Evolutionary conservation across 164 flowering plant genomes (phyloP).

Genomic region (Piper longum): DNA sequence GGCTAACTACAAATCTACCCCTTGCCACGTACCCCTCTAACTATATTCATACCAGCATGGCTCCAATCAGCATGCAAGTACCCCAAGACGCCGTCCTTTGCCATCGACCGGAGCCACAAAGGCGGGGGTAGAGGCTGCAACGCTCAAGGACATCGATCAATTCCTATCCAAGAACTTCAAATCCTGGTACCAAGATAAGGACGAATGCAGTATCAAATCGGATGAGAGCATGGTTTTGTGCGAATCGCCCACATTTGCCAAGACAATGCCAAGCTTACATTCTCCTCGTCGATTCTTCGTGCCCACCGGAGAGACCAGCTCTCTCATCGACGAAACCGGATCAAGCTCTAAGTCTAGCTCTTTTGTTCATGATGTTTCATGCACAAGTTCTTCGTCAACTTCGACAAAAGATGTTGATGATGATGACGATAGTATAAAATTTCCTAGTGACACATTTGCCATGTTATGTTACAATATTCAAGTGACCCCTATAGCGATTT

Average conservation of each 20-base stretch:
- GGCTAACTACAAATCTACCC: no score
- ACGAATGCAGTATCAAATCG: constrained; percentile 1
- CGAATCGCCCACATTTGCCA: constrained; percentile 17
- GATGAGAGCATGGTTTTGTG: constrained; percentile 1
- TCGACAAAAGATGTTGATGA: neutral
- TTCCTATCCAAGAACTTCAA: constrained; percentile 60
- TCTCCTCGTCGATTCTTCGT: constrained; percentile 39
- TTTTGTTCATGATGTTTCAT: neutral
- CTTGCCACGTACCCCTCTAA: no score
- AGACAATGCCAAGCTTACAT: constrained; percentile 21
- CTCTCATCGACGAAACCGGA: constrained; percentile 16
- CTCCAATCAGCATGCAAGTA: constrained; percentile 41
- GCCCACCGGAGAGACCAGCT: constrained; percentile 25
- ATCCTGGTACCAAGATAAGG: constrained; percentile 31
- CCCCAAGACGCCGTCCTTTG: constrained; percentile 48
- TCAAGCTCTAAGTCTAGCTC: constrained; percentile 4
- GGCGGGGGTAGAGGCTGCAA: constrained; percentile 22
- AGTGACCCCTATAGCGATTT: constrained; percentile 48
- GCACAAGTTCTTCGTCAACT: constrained; percentile 1
- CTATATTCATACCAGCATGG: constrained; percentile 23
- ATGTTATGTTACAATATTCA: constrained; percentile 37
- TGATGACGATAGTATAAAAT: constrained; percentile 1
- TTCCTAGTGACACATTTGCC: constrained; percentile 39
- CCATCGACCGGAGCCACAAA: constrained; percentile 13
- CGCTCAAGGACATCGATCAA: constrained; percentile 49